phyloP scores from a whole-genome alignment of 352 stramenopile species.

The Phytophthora fragariae region DNA sequence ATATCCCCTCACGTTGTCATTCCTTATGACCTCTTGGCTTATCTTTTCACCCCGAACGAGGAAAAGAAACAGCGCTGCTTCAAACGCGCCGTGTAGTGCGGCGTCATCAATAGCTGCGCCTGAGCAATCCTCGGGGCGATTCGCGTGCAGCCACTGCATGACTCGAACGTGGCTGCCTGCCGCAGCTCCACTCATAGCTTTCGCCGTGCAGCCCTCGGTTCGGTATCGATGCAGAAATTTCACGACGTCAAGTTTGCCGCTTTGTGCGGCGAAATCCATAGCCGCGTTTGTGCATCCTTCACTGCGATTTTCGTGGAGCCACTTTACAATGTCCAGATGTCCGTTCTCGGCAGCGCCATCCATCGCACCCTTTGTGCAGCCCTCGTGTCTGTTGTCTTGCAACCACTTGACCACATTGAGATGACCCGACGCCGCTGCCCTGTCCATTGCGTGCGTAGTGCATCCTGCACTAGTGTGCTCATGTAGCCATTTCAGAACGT shows the following conservation, averaged over 20 bases:
- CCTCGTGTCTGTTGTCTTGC: background rate
- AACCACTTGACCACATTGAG: conserved; percentile 9
- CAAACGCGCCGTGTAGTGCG: background rate
- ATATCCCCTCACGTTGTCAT: background rate
- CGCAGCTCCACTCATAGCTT: background rate
- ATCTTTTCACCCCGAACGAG: background rate
- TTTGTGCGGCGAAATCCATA: background rate
- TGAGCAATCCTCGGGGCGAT: background rate
- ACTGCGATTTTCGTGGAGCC: conserved; percentile 4
- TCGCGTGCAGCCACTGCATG: background rate
- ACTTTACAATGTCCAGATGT: conserved; percentile 8
- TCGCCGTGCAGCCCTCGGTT: background rate
- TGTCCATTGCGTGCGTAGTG: conserved; percentile 13
- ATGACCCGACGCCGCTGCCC: conserved; percentile 4
- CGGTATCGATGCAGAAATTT: background rate
- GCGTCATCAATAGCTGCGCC: background rate
- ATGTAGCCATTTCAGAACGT: conserved; percentile 17
- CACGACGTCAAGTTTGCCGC: background rate
- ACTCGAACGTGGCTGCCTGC: background rate
- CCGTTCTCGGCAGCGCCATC: conserved; percentile 9
- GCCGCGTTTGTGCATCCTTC: conserved; percentile 5
- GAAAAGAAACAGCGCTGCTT: background rate
- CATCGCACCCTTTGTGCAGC: conserved; percentile 8
- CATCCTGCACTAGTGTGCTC: background rate
- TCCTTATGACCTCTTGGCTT: background rate